A percentile compares a stretch with the other conserved stretches of the same genome.
These are phyloP conservation scores for Dothistroma pini DNA, from an alignment of 2,329 filamentous ascomycete genomes.

Conservation along the genomic window DNA sequence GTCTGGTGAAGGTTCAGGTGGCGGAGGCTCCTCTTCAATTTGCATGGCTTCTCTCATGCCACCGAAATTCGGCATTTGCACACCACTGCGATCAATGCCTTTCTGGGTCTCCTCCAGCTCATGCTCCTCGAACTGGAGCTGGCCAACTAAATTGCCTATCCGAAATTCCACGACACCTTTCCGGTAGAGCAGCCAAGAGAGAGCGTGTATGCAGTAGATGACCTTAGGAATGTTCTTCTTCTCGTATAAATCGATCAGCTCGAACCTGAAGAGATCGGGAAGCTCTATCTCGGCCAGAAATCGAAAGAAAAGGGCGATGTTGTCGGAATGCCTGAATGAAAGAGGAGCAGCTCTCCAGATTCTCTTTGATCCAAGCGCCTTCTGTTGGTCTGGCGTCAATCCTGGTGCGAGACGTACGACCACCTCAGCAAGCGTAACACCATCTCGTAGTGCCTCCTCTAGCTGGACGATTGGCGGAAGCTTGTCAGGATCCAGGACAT, in stretches of 20 bases:
- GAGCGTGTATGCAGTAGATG: conserved; percentile 95
- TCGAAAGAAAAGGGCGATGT: conserved; percentile 93
- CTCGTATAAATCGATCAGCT: conserved; percentile 95
- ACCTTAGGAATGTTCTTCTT: conserved; percentile 99
- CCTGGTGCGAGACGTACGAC: conserved; percentile 84
- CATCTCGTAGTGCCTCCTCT: conserved; percentile 87
- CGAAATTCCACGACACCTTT: conserved; percentile 94
- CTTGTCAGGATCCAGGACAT: conserved; percentile 70
- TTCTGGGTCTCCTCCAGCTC: conserved; percentile 97
- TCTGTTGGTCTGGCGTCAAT: conserved; percentile 51
- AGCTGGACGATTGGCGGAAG: conserved; percentile 91
- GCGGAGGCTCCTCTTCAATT: conserved; percentile 73
- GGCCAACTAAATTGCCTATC: conserved; percentile 93
- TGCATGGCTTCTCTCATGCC: conserved; percentile 97
- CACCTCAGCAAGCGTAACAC: conserved; percentile 89
- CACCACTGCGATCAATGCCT: conserved; percentile 89
- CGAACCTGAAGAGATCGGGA: conserved; percentile 93
- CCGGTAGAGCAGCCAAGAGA: conserved; percentile 95
- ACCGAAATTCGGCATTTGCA: conserved; percentile 95
- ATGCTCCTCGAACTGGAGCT: conserved; percentile 95
- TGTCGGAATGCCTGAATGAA: conserved; percentile 95
- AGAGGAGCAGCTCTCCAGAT: conserved; percentile 84
- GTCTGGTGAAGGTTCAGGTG: conserved; percentile 79
- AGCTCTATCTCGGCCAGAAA: conserved; percentile 89
- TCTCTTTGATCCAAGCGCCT: conserved; percentile 43